Percentiles rank a stretch among this genome's conserved stretches.
phyloP scores from a whole-genome alignment of 257 asterid genomes.

The Rauvolfia tetraphylla region DNA sequence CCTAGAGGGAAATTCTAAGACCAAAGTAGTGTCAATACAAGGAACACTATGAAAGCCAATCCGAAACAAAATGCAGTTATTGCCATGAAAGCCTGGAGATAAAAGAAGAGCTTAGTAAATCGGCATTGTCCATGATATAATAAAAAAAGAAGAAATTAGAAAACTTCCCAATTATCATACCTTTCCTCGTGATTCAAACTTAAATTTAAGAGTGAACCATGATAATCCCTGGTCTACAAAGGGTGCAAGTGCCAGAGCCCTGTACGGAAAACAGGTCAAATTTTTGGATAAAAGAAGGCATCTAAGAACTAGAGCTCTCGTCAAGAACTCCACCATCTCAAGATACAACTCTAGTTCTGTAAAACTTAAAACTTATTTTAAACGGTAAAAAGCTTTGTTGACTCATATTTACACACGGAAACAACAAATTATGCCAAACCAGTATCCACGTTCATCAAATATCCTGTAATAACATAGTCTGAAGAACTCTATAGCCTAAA shows the following conservation, averaged over 20 bases:
- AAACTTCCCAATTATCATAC: conserved; percentile 30
- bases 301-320: neutral
- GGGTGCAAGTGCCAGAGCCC: conserved; percentile 97
- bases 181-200: conserved; percentile 72
- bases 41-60: conserved; percentile 65
- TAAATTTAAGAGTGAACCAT: conserved; percentile 72
- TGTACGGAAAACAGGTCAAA: conserved; percentile 22
- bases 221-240: conserved; percentile 72
- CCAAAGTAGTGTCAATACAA: conserved; percentile 61
- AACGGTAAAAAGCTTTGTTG: neutral
- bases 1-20: conserved; percentile 32
- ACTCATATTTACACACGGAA: neutral
- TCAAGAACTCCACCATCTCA: neutral
- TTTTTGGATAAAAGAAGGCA: neutral
- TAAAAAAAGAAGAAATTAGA: neutral
- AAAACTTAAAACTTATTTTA: neutral
- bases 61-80: conserved; percentile 70
- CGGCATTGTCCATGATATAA: neutral
- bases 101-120: neutral
- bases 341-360: neutral
- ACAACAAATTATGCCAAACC: neutral
- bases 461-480: neutral
- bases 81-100: conserved; percentile 56
- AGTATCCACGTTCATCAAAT: neutral
- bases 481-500: neutral